A percentile compares a stretch with the other conserved stretches of the same genome.
Evolutionary conservation across 2,329 filamentous ascomycete species (phyloP).

Genomic region (Colletotrichum magnum): DNA sequence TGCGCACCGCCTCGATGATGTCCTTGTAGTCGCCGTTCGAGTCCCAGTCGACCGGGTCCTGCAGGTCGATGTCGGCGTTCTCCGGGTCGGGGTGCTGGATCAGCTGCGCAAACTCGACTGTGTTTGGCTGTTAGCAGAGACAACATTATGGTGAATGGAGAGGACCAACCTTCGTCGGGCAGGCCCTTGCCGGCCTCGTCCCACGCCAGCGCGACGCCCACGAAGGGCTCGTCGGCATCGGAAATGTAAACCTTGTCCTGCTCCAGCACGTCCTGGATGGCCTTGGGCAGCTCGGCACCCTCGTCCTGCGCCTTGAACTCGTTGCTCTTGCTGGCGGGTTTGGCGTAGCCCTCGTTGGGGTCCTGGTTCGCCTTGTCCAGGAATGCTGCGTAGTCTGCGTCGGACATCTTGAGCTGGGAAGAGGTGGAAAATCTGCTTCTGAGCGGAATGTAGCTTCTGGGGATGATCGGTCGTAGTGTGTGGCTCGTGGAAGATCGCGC

Average conservation of each 20-base stretch:
- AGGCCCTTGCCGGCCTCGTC: slow-evolving; percentile 64
- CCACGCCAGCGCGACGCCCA: slow-evolving; percentile 79
- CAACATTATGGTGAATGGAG: background rate
- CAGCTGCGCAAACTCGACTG: slow-evolving; percentile 74
- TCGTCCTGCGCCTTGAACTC: slow-evolving; percentile 67
- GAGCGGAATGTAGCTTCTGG: background rate
- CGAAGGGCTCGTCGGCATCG: slow-evolving; percentile 89
- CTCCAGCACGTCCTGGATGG: slow-evolving; percentile 64
- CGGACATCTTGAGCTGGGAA: slow-evolving; percentile 70
- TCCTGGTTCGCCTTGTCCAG: slow-evolving; percentile 89
- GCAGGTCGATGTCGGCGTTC: slow-evolving; percentile 73
- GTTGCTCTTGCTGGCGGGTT: slow-evolving; percentile 45
- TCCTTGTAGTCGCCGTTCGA: slow-evolving; percentile 76
- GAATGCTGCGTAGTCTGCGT: slow-evolving; percentile 88
- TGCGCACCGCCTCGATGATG: slow-evolving; percentile 77
- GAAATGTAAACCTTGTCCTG: slow-evolving; percentile 79
- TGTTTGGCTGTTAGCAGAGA: slow-evolving; percentile 2
- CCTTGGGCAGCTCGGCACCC: slow-evolving; percentile 72
- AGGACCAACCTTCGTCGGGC: slow-evolving; percentile 72
- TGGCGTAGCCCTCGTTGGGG: slow-evolving; percentile 71
- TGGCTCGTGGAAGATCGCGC: background rate
- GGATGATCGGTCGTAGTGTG: background rate
- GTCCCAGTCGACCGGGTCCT: slow-evolving; percentile 82
- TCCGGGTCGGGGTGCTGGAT: slow-evolving; percentile 70
- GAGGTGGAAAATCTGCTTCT: slow-evolving; percentile 42